Evolutionary conservation across 148 eudicot species (phyloP).

Genomic region (Spergularia marina): DNA sequence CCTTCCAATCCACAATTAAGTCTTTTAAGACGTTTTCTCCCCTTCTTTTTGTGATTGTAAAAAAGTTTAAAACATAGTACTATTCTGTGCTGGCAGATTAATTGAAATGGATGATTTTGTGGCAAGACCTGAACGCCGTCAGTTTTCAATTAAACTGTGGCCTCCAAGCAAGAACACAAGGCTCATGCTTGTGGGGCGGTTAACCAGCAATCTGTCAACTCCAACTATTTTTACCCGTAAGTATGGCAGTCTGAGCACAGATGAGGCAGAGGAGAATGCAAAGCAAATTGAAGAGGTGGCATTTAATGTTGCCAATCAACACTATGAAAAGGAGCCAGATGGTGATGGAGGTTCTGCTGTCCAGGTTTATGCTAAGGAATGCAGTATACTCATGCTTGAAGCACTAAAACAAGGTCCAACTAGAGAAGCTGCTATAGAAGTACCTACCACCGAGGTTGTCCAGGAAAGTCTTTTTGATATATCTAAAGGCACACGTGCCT

Average conservation of each 20-base stretch:
- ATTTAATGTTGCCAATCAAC: conserved; percentile 55
- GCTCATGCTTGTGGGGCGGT: conserved; percentile 59
- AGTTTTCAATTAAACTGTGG: conserved; percentile 65
- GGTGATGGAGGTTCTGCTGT: conserved; percentile 86
- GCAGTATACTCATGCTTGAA: conserved; percentile 70
- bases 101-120: conserved; percentile 42
- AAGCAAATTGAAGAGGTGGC: conserved; percentile 63
- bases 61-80: background rate
- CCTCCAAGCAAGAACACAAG: conserved; percentile 76
- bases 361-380: conserved; percentile 81
- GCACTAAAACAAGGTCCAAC: conserved; percentile 62
- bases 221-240: conserved; percentile 69
- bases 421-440: conserved; percentile 34
- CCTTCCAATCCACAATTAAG: no score
- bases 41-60: background rate
- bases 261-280: conserved; percentile 79
- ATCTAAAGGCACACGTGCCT: conserved; percentile 54
- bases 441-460: conserved; percentile 20
- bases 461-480: conserved; percentile 52
- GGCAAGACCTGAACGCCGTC: conserved; percentile 27
- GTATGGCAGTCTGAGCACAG: conserved; percentile 63
- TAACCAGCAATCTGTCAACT: conserved; percentile 63
- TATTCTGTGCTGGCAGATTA: background rate
- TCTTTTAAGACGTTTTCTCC: no score
- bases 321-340: conserved; percentile 74